Evolutionary conservation across 1,284 basidiomycete genomes (phyloP).

Genomic region (Cystobasidiaceae sp.): DNA sequence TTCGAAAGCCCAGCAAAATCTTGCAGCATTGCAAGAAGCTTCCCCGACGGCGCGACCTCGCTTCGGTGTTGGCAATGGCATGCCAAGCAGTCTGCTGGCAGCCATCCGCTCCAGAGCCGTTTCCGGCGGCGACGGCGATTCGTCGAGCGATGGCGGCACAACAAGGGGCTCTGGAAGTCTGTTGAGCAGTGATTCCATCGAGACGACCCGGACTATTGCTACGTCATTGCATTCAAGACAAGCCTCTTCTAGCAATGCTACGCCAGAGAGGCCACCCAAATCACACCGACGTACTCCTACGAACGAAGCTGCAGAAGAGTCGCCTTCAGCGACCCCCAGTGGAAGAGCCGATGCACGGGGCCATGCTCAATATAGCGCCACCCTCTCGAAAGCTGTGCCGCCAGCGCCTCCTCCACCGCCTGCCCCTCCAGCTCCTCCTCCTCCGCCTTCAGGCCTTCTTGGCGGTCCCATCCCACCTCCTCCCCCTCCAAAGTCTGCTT

Average conservation of each 20-base stretch:
- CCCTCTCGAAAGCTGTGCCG: conserved; percentile 18
- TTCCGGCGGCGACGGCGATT: conserved; percentile 54
- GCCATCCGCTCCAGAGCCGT: no score
- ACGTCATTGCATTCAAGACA: conserved; percentile 57
- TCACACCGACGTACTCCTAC: conserved; percentile 23
- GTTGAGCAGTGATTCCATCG: conserved; percentile 12
- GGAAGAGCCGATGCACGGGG: not conserved
- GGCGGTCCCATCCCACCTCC: not conserved
- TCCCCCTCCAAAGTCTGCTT: no score
- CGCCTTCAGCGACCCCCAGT: not conserved
- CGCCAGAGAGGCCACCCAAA: conserved; percentile 26
- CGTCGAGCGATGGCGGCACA: conserved; percentile 53
- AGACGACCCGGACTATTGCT: conserved; percentile 48
- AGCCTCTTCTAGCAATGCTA: conserved; percentile 1
- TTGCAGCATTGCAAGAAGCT: conserved; percentile 1
- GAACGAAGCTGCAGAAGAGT: not conserved
- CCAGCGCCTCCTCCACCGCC: conserved; percentile 29
- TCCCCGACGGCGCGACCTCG: conserved; percentile 4
- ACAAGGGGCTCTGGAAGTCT: conserved; percentile 47
- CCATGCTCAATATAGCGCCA: not conserved
- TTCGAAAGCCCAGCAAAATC: conserved; percentile 2
- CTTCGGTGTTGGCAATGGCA: conserved; percentile 11
- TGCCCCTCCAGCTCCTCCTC: conserved; percentile 34
- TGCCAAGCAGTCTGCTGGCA: not conserved
- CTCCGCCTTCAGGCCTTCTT: conserved; percentile 39